phyloP scores from a whole-genome alignment of 2,329 filamentous ascomycete species.

The Arthrinium puccinioides region DNA sequence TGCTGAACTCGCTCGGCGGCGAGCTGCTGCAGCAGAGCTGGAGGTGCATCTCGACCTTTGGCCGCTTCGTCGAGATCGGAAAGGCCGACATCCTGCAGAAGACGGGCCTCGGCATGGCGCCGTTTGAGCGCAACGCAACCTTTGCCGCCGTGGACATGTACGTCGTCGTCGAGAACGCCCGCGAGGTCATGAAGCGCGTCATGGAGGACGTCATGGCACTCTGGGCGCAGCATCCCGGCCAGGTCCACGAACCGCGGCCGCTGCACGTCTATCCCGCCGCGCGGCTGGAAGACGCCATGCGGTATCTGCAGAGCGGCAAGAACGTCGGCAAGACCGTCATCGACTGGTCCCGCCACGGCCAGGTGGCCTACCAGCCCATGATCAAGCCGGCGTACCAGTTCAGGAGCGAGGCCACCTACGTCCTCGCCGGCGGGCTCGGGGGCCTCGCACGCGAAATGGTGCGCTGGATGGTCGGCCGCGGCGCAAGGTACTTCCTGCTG shows the following conservation, averaged over 20 bases:
- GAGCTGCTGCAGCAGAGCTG: slow-evolving; percentile 6
- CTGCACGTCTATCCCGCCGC: slow-evolving; percentile 14
- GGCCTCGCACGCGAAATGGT: slow-evolving; percentile 42
- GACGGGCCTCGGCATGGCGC: not conserved
- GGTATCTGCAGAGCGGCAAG: not conserved
- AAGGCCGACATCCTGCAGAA: not conserved
- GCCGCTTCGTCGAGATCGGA: slow-evolving; percentile 5
- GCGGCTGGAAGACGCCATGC: slow-evolving; percentile 11
- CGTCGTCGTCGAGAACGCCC: not conserved
- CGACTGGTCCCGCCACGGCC: not conserved
- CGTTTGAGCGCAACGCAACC: not conserved
- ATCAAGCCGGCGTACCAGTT: not conserved
- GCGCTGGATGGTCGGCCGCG: slow-evolving; percentile 40
- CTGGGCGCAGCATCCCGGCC: not conserved
- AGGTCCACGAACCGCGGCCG: slow-evolving; percentile 13
- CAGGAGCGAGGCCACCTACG: slow-evolving; percentile 33
- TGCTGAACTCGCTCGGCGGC: slow-evolving; percentile 34
- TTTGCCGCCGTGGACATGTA: not conserved
- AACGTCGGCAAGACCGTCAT: not conserved
- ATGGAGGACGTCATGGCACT: not conserved
- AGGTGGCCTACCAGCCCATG: too few relatives aligned
- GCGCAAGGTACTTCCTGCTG: slow-evolving; percentile 39
- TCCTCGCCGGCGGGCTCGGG: slow-evolving; percentile 44
- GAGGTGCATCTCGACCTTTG: not conserved
- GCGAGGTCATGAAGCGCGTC: not conserved